A percentile compares a stretch with the other conserved stretches of the same genome.
Evolutionary conservation across 352 stramenopile genomes (phyloP).

Genomic region (Pythium volutum): DNA sequence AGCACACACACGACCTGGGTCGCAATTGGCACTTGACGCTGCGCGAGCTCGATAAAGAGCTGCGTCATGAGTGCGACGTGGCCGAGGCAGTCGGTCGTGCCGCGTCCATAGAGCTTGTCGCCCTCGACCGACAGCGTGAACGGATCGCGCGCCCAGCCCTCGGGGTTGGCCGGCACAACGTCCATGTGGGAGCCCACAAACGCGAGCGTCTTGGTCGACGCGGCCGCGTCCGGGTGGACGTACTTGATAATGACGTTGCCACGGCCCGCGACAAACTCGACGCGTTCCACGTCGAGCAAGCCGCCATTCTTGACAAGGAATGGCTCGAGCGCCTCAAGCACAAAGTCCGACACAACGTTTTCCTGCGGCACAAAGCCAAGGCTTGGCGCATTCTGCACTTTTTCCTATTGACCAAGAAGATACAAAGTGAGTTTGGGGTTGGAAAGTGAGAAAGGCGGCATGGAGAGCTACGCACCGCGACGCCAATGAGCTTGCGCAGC

Average conservation of each 20-base stretch:
- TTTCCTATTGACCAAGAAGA: conserved; percentile 35
- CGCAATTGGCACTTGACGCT: conserved; percentile 66
- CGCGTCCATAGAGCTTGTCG: conserved; percentile 90
- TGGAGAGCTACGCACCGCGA: conserved; percentile 32
- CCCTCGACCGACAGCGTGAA: conserved; percentile 88
- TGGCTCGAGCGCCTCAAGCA: conserved; percentile 81
- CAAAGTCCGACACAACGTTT: conserved; percentile 87
- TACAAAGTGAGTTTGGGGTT: conserved; percentile 1
- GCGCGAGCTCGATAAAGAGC: conserved; percentile 72
- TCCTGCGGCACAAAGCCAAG: conserved; percentile 78
- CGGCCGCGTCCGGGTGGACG: conserved; percentile 33
- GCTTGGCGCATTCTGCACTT: conserved; percentile 65
- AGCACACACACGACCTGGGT: conserved; percentile 86
- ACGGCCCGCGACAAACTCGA: conserved; percentile 81
- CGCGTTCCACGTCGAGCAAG: conserved; percentile 62
- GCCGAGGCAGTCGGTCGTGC: conserved; percentile 92
- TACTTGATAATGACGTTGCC: conserved; percentile 94
- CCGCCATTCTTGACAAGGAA: conserved; percentile 69
- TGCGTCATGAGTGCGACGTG: conserved; percentile 91
- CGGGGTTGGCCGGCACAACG: conserved; percentile 91
- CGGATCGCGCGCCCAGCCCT: conserved; percentile 86
- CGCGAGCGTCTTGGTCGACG: conserved; percentile 70
- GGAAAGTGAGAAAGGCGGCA: not conserved
- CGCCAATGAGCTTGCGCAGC: conserved; percentile 83
- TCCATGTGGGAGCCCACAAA: conserved; percentile 91